phyloP scores from a whole-genome alignment of 805 yeast genomes.

The Candida tibetensis region DNA sequence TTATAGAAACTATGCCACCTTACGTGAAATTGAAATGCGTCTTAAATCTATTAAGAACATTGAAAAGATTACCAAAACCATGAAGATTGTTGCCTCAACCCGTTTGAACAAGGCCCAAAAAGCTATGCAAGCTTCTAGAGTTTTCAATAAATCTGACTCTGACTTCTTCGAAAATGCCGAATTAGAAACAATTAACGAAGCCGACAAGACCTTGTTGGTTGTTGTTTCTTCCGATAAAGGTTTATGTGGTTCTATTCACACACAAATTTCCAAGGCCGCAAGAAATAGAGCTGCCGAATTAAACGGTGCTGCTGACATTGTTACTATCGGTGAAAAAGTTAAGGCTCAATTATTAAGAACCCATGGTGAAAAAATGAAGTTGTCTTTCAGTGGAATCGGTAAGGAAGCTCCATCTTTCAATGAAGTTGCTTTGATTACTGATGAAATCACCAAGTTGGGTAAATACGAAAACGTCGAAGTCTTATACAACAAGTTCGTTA shows the following conservation, averaged over 20 bases:
- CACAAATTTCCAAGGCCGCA: slow-evolving; percentile 88
- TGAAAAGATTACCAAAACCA: slow-evolving; percentile 98
- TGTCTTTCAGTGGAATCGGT: slow-evolving; percentile 89
- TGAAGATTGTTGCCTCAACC: slow-evolving; percentile 99
- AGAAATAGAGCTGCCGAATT: slow-evolving; percentile 61
- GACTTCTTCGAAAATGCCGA: slow-evolving; percentile 82
- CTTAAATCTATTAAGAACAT: slow-evolving; percentile 97
- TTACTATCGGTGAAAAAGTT: slow-evolving; percentile 91
- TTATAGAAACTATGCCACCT: slow-evolving; percentile 88
- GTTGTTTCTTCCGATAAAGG: slow-evolving; percentile 97
- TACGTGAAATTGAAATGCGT: slow-evolving; percentile 98
- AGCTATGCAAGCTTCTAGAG: slow-evolving; percentile 86
- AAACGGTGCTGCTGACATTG: slow-evolving; percentile 69
- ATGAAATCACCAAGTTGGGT: slow-evolving; percentile 69
- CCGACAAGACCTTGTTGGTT: slow-evolving; percentile 69
- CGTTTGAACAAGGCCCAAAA: slow-evolving; percentile 93
- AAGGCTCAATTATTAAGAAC: slow-evolving; percentile 88
- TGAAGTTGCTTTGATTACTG: slow-evolving; percentile 87
- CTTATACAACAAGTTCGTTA: slow-evolving; percentile 80
- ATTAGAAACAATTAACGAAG: slow-evolving; percentile 53
- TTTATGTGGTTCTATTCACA: slow-evolving; percentile 96
- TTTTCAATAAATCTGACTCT: slow-evolving; percentile 73
- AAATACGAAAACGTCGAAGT: slow-evolving; percentile 77
- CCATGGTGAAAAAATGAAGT: slow-evolving; percentile 60
- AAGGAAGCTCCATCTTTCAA: slow-evolving; percentile 93